phyloP scores from a whole-genome alignment of 805 yeast species.

The Hanseniaspora nectarophila region DNA sequence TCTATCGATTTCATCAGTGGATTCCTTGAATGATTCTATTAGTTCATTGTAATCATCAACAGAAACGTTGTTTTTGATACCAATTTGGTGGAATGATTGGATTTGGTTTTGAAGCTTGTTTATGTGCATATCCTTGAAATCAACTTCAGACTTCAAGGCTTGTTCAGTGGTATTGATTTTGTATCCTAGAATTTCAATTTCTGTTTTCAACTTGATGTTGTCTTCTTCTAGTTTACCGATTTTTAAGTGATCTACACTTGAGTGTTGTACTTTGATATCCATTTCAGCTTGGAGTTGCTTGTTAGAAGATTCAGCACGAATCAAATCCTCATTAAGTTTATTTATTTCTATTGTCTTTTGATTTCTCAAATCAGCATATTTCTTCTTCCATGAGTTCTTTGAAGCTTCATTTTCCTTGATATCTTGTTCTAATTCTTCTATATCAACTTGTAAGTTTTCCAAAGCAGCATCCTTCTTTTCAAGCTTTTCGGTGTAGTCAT shows the following conservation, averaged over 20 bases:
- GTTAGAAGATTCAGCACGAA: background rate
- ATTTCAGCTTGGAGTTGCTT: background rate
- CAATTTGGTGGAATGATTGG: constrained; percentile 3
- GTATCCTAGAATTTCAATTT: background rate
- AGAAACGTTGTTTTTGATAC: constrained; percentile 5
- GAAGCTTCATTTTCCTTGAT: constrained; percentile 10
- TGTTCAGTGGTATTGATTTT: background rate
- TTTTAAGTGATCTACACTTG: background rate
- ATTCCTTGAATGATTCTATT: constrained; percentile 1
- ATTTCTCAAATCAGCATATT: constrained; percentile 15
- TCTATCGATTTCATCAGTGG: background rate
- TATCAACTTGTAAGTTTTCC: constrained; percentile 18
- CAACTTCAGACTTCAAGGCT: constrained; percentile 4
- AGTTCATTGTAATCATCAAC: constrained; percentile 7
- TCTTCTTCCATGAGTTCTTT: constrained; percentile 14
- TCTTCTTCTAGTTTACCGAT: background rate
- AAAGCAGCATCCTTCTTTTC: constrained; percentile 21
- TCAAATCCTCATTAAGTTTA: background rate
- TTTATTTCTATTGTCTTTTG: background rate
- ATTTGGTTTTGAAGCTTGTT: constrained; percentile 3
- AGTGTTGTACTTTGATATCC: background rate
- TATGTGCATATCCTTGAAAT: constrained; percentile 3
- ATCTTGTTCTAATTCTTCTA: constrained; percentile 18
- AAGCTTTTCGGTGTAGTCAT: constrained; percentile 20
- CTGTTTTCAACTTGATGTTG: background rate